Base-by-base conservation (phyloP, 441 rosid species). In the Cnidoscolus chayamansa region DNA sequence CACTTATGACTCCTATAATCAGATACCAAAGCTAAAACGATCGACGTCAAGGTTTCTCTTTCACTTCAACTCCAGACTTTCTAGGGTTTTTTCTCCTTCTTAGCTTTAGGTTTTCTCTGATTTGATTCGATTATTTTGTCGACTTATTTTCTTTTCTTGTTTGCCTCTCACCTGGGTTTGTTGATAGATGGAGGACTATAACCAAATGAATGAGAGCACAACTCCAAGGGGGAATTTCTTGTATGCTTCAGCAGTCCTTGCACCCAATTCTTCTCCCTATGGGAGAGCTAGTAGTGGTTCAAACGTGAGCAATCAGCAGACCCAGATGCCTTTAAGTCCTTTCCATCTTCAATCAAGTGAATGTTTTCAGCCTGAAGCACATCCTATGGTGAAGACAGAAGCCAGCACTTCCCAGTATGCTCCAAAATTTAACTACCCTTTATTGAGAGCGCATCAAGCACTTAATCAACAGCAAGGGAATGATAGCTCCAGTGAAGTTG, bases 301-400 rank as follows among this genome's bases (percentile, higher is more conserved):
- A n/a, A 81, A 71, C 67, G 63, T 76, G 63, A 77, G 72, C 68
- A 82, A 79, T 75, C 85, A 83, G 17, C 86, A 75, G 71, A 55
- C 61, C 58, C 80, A 81, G 74, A 77, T 82, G 86, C 81, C 84
- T 45, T 70, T 87, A 40, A 74, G 72, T 58, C 72, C 83, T 40
- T 82, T 85, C 63, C 87, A 90, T 71, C 85, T 84, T 62, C 92
- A 84, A 73, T 74, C 88, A 31, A 78, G 79, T 32, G 83, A 80
- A 15, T 84, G 88, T 65, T 88, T 80, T 74, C 89, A 85, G 75
- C 84, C 96, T 5, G 92, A 89, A 60, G 51, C 81, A 2, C 88
- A 85, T 59, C 78, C 88, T 47, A 74, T 79, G 63, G 94, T 94
- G 70, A 94, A 94, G 77, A 86, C 92, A 0, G 98, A 94, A 81